Conservation (phyloP, 202 grass and related monocot species). For the Musa balbisiana region DNA sequence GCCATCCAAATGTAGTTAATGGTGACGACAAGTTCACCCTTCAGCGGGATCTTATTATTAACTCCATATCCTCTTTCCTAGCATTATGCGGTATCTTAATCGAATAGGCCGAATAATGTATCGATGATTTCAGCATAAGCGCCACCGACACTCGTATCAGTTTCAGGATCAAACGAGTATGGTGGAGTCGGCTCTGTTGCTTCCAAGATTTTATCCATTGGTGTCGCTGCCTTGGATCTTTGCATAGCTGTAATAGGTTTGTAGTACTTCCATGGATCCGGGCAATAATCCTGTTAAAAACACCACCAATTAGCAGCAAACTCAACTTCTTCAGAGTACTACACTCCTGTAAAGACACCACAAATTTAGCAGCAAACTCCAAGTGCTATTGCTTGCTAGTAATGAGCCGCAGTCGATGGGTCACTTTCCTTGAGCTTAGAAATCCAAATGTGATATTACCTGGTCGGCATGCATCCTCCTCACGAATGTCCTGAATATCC, state of each 20-base stretch:
- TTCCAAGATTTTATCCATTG: slow-evolving; percentile 49
- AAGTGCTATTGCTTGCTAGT: neutral
- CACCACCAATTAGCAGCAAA: slow-evolving; percentile 1
- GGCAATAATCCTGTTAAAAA: slow-evolving; percentile 42
- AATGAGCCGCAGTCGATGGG: no score
- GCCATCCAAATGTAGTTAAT: no score
- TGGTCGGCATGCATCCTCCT: slow-evolving; percentile 88
- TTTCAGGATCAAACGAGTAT: slow-evolving; percentile 52
- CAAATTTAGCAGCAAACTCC: neutral
- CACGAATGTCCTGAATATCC: slow-evolving; percentile 65
- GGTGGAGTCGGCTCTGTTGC: slow-evolving; percentile 53
- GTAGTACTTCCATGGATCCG: slow-evolving; percentile 35
- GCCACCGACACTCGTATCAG: slow-evolving; percentile 46
- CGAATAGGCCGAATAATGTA: neutral
- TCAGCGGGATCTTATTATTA: no score
- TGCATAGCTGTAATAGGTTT: slow-evolving; percentile 39
- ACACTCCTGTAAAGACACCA: no score
- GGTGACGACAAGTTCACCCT: no score
- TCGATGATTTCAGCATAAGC: slow-evolving; percentile 13
- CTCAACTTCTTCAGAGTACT: no score
- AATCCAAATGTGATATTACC: slow-evolving; percentile 22
- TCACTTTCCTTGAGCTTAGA: neutral
- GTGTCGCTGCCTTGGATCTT: slow-evolving; percentile 66
- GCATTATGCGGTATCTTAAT: neutral
- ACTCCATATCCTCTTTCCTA: neutral